These are phyloP conservation scores for Gossypium aridum DNA, from an alignment of 441 rosid species.

Conservation along the genomic window DNA sequence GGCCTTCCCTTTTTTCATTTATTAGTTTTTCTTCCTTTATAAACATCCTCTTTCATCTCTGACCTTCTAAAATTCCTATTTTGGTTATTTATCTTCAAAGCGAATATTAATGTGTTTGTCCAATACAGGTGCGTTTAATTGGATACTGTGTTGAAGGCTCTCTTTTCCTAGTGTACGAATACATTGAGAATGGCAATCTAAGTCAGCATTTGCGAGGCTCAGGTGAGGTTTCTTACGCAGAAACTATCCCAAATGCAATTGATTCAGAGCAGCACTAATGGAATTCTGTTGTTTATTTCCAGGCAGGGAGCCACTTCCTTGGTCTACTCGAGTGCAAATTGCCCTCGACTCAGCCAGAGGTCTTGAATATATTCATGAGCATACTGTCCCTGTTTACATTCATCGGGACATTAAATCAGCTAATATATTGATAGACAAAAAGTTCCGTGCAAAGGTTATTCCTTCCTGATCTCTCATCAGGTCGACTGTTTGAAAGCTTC, in stretches of 20 bases:
- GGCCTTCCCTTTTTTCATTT: background rate
- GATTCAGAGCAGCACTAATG: background rate
- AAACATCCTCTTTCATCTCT: background rate
- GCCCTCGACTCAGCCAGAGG: slow-evolving; percentile 99
- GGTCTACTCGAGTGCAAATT: slow-evolving; percentile 86
- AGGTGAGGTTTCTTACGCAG: slow-evolving; percentile 36
- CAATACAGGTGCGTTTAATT: slow-evolving; percentile 71
- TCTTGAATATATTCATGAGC: slow-evolving; percentile 94
- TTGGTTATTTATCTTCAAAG: background rate
- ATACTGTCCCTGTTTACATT: slow-evolving; percentile 92
- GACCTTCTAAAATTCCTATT: background rate
- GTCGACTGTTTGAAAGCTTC: slow-evolving; percentile 3
- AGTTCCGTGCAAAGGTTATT: slow-evolving; percentile 76
- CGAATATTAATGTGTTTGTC: background rate
- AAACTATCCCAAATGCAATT: slow-evolving; percentile 8
- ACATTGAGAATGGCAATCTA: slow-evolving; percentile 85
- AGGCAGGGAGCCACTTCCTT: slow-evolving; percentile 76
- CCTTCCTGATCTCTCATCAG: background rate
- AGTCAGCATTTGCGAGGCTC: slow-evolving; percentile 83
- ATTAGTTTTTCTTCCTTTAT: background rate
- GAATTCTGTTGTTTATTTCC: slow-evolving; percentile 21
- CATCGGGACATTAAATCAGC: slow-evolving; percentile 96
- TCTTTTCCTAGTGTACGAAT: slow-evolving; percentile 86
- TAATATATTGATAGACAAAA: slow-evolving; percentile 85
- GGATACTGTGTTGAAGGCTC: slow-evolving; percentile 97